These are phyloP conservation scores for Nothomitra cinnamomea DNA, from an alignment of 2,329 filamentous ascomycete genomes.

Conservation along the genomic window DNA sequence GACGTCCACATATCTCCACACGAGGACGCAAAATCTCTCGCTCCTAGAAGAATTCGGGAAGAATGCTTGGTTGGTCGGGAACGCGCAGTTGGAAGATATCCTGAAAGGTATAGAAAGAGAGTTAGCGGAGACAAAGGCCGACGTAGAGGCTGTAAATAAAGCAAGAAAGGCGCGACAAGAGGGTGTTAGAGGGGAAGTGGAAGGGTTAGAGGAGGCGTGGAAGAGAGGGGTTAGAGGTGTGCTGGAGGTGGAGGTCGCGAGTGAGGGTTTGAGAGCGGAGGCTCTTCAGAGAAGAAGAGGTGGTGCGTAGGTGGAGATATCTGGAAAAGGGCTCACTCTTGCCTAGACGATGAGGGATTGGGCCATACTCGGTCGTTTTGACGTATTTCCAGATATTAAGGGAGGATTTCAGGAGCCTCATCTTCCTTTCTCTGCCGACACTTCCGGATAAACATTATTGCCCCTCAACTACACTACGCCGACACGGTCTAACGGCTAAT, in stretches of 20 bases:
- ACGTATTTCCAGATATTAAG: no score
- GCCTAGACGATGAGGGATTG: no score
- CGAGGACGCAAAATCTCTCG: constrained; percentile 42
- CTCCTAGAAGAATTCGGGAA: constrained; percentile 71
- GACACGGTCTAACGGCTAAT: no score
- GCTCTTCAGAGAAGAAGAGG: constrained; percentile 45
- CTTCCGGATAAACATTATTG: no score
- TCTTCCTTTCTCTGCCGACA: no score
- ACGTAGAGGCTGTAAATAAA: constrained; percentile 58
- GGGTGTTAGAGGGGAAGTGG: constrained; percentile 54
- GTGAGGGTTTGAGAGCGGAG: constrained; percentile 51
- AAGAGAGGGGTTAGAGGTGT: constrained; percentile 59
- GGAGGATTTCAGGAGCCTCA: no score
- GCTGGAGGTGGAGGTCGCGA: constrained; percentile 74
- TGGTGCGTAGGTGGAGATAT: constrained; percentile 11
- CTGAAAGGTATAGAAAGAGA: constrained; percentile 56
- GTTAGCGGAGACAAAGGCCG: constrained; percentile 46
- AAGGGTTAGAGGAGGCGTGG: constrained; percentile 62
- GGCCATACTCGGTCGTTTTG: no score
- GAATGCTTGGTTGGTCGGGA: constrained; percentile 81
- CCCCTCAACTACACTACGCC: no score
- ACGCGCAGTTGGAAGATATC: constrained; percentile 61
- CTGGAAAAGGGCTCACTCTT: no score
- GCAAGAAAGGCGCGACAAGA: constrained; percentile 54
- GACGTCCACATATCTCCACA: constrained; percentile 38